Conservation (phyloP, 306 rosid genomes). For the Prunus mume region DNA sequence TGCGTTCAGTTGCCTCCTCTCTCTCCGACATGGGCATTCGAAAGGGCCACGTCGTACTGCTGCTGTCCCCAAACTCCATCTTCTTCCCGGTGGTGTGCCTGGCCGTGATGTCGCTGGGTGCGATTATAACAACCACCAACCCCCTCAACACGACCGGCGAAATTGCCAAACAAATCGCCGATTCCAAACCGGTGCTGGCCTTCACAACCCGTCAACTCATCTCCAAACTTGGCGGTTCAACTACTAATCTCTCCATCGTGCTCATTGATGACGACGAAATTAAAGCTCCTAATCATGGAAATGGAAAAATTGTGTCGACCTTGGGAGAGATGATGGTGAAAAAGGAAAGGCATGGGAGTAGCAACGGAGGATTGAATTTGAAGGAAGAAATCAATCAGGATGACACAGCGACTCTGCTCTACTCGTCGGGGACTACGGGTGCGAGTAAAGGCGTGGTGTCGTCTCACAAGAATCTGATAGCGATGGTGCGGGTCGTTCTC, state of each 20-base stretch:
- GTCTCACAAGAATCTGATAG: slow-evolving; percentile 66
- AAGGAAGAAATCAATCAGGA: slow-evolving; percentile 56
- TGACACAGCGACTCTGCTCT: slow-evolving; percentile 79
- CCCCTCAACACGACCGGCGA: slow-evolving; percentile 81
- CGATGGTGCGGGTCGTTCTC: slow-evolving; percentile 53
- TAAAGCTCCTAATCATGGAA: neutral
- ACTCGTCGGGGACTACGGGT: slow-evolving; percentile 91
- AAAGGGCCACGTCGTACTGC: slow-evolving; percentile 74
- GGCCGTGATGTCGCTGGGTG: slow-evolving; percentile 87
- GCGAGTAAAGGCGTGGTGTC: slow-evolving; percentile 89
- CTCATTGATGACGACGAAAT: slow-evolving; percentile 43
- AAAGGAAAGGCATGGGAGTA: slow-evolving; percentile 17
- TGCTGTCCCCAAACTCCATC: slow-evolving; percentile 83
- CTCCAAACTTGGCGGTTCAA: slow-evolving; percentile 49
- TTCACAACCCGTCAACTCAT: slow-evolving; percentile 56
- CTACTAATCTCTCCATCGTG: slow-evolving; percentile 34
- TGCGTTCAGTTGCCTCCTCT: slow-evolving; percentile 45
- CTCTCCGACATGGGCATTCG: slow-evolving; percentile 64
- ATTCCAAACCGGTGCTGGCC: slow-evolving; percentile 68
- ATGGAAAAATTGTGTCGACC: slow-evolving; percentile 17
- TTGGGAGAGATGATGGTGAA: slow-evolving; percentile 50
- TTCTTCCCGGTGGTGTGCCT: slow-evolving; percentile 76
- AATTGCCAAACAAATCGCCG: slow-evolving; percentile 73
- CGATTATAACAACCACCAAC: slow-evolving; percentile 81
- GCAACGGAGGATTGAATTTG: slow-evolving; percentile 3